A percentile compares a stretch with the other conserved stretches of the same genome.
phyloP scores from a whole-genome alignment of 2,329 filamentous ascomycete genomes.

The Acrocalymma vagum region DNA sequence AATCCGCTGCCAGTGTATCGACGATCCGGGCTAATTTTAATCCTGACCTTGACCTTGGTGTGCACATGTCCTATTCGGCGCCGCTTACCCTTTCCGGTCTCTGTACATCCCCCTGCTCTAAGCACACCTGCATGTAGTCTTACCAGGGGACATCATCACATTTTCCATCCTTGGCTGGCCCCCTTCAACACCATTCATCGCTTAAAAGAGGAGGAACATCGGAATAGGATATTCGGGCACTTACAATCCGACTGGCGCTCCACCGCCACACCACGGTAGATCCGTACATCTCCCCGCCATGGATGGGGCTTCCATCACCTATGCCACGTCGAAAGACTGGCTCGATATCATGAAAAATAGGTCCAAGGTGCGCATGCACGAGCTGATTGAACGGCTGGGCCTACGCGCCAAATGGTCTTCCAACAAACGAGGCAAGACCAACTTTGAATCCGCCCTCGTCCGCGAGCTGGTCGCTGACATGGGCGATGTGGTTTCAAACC shows the following conservation, averaged over 20 bases:
- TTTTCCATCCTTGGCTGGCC: constrained; percentile 5
- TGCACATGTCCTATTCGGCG: too few species aligned
- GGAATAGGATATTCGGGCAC: constrained; percentile 17
- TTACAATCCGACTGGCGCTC: too few species aligned
- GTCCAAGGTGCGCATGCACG: constrained; percentile 46
- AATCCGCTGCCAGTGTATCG: too few species aligned
- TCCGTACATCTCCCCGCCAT: constrained; percentile 23
- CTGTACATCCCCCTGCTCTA: constrained; percentile 9
- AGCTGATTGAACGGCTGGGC: constrained; percentile 45
- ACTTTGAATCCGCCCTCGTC: constrained; percentile 44
- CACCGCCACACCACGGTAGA: too few species aligned
- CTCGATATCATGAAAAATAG: constrained; percentile 47
- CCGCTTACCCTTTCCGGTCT: constrained; percentile 5
- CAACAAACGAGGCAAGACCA: constrained; percentile 48
- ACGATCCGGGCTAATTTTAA: too few species aligned
- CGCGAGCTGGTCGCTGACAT: constrained; percentile 45
- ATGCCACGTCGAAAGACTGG: constrained; percentile 45
- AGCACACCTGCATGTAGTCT: constrained; percentile 21
- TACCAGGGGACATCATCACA: constrained; percentile 21
- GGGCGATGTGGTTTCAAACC: constrained; percentile 38
- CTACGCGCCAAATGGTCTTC: constrained; percentile 46
- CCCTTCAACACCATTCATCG: constrained; percentile 1
- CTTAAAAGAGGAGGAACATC: too few species aligned
- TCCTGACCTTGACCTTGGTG: neutral
- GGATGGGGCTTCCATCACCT: constrained; percentile 35